Percentiles rank a stretch among this genome's conserved stretches.
Evolutionary conservation across 768 basidiomycete species (phyloP).

Genomic region (Wakefieldia striispora): DNA sequence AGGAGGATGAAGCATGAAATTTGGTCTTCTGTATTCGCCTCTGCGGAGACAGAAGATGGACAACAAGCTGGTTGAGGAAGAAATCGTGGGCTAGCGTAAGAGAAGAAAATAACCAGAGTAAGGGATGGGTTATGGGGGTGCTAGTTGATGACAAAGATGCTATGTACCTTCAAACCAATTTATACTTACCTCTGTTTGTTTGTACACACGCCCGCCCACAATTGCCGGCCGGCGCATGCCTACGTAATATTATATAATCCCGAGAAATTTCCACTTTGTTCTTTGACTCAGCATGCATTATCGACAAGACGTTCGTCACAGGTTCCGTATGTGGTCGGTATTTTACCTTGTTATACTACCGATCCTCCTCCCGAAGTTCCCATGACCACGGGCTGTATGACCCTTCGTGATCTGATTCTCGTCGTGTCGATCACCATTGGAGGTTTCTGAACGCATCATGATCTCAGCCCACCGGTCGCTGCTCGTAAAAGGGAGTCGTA

Average conservation of each 20-base stretch:
- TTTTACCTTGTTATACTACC: background rate
- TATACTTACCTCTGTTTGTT: conserved; percentile 26
- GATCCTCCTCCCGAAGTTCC: too few species aligned
- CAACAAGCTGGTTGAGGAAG: conserved; percentile 18
- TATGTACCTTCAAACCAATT: conserved; percentile 15
- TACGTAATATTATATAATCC: too few species aligned
- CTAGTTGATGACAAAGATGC: background rate
- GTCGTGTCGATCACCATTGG: too few species aligned
- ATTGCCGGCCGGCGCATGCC: background rate
- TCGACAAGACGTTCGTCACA: too few species aligned
- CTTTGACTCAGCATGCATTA: too few species aligned
- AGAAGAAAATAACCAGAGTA: too few species aligned
- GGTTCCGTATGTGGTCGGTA: background rate
- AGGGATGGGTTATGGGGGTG: background rate
- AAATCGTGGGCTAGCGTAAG: conserved; percentile 25
- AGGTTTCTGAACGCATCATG: too few species aligned
- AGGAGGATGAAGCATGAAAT: conserved; percentile 91
- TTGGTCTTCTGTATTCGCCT: conserved; percentile 33
- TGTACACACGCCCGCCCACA: conserved; percentile 13
- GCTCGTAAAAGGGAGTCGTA: too few species aligned
- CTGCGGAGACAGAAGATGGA: conserved; percentile 32
- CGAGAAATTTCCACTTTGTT: too few species aligned
- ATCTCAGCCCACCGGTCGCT: too few species aligned
- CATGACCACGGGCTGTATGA: too few species aligned
- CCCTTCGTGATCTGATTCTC: too few species aligned